Conservation (phyloP, 2,329 filamentous ascomycete species). For the Chrysoporthe austroafricana region DNA sequence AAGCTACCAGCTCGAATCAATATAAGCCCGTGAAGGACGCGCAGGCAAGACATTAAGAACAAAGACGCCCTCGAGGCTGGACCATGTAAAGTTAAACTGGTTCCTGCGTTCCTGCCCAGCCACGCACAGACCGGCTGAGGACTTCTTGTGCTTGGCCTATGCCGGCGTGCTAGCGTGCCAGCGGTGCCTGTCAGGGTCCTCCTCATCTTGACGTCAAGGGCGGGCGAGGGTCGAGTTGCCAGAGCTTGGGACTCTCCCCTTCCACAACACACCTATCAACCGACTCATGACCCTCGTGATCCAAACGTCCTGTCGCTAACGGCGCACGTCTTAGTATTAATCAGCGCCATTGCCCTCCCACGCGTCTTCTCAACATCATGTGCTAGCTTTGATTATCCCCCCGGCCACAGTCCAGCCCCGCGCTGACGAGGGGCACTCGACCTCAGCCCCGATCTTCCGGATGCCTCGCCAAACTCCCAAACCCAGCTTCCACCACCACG, state of each 20-base stretch:
- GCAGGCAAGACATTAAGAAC: background rate
- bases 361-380: background rate
- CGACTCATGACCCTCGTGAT: background rate
- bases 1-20: background rate
- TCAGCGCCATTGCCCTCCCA: background rate
- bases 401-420: background rate
- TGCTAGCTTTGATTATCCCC: background rate
- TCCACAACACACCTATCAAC: background rate
- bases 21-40: background rate
- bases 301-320: background rate
- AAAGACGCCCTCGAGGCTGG: background rate
- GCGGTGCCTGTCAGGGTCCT: background rate
- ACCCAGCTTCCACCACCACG: constrained; percentile 1
- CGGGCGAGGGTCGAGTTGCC: background rate
- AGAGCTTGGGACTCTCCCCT: background rate
- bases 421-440: background rate
- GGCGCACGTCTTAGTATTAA: background rate
- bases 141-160: background rate
- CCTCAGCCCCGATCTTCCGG: background rate
- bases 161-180: too few species aligned
- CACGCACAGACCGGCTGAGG: background rate
- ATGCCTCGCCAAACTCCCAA: constrained; percentile 10
- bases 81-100: background rate
- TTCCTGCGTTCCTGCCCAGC: background rate
- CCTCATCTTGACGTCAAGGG: background rate